phyloP scores from a whole-genome alignment of 805 yeast species.

The Candida verbasci region DNA sequence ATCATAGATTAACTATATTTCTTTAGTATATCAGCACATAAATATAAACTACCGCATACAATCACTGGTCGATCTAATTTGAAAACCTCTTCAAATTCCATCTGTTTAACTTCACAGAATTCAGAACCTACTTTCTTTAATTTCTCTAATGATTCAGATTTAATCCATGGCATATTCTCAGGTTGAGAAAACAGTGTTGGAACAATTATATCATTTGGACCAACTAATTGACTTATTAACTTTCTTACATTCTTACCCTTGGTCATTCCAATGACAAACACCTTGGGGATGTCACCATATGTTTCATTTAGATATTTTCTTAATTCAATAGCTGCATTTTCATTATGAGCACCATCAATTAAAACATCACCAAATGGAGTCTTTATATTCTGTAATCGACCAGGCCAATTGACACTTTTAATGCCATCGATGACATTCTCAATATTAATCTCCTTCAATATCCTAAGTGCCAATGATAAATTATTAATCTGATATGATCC shows the following conservation, averaged over 20 bases:
- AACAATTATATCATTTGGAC: constrained; percentile 50
- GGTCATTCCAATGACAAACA: constrained; percentile 73
- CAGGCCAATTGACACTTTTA: constrained; percentile 69
- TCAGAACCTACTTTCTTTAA: constrained; percentile 3
- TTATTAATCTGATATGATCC: constrained; percentile 76
- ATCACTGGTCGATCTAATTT: constrained; percentile 29
- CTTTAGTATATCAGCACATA: constrained; percentile 32
- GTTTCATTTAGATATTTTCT: constrained; percentile 42
- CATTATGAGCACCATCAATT: constrained; percentile 93
- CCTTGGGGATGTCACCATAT: constrained; percentile 26
- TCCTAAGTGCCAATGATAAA: constrained; percentile 59
- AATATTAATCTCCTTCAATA: constrained; percentile 28
- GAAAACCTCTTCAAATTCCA: constrained; percentile 12
- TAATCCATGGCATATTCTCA: constrained; percentile 94
- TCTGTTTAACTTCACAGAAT: constrained; percentile 10
- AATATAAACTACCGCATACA: constrained; percentile 39
- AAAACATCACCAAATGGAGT: constrained; percentile 34
- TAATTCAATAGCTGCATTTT: constrained; percentile 75
- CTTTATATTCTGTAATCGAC: constrained; percentile 58
- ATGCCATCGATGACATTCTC: constrained; percentile 49
- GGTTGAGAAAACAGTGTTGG: constrained; percentile 65
- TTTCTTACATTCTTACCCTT: constrained; percentile 59
- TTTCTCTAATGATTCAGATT: constrained; percentile 10
- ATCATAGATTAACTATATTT: not conserved
- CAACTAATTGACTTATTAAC: constrained; percentile 48